Evolutionary conservation across 768 basidiomycete species (phyloP), one percentile per base, ranked within the genome.

Genomic region (Lentinula sp.): DNA sequence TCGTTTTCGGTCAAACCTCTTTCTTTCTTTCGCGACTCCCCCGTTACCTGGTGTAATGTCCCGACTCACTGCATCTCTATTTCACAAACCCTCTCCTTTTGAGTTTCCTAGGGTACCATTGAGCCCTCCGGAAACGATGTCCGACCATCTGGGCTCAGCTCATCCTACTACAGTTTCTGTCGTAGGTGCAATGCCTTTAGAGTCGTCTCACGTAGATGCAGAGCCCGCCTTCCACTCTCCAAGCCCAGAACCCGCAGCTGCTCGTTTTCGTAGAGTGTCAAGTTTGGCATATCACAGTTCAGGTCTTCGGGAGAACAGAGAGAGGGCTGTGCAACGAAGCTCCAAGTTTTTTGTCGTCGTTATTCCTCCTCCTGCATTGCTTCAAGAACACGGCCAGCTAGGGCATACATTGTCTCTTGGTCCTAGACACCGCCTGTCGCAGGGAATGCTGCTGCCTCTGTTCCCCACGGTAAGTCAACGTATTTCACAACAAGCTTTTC

Each of bases 381-480:
- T 79, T 1, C 78, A 83, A 43, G 82, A 86, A 64, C 84, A 84
- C 68, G 81, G 84, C 0, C 80, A 78, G 15, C 75, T 86, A 16
- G 84, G 86, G 0, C 79, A 83, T 57, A 83, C 84, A 0, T 67
- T 87, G 21, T 80, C 83, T 9, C 77, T 75, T 18, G 86, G 86
- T 0, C 85, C 87, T 28, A 73, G 76, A 23, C 77, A 84, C 58
- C 81, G 89, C 23, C 71, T 89, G 49, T 77, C 84, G 35, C 84
- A 87, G 64, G 90, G 90, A 16, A 75, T 88, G 21, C 71, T 91
- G 21, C 86, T 92, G 84, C 88, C 89, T 8, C 75, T 92, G 37
- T 84, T 86, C 66, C 84, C 90, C 37, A 88, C 88, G 7, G 90
- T 90, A 72, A 61, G 67, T 63, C 40, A 31, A 49, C 16, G 46